A percentile compares a stretch with the other conserved stretches of the same genome.
Evolutionary conservation across 148 eudicot species (phyloP).

Genomic region (Vaccinium vitisidaea): DNA sequence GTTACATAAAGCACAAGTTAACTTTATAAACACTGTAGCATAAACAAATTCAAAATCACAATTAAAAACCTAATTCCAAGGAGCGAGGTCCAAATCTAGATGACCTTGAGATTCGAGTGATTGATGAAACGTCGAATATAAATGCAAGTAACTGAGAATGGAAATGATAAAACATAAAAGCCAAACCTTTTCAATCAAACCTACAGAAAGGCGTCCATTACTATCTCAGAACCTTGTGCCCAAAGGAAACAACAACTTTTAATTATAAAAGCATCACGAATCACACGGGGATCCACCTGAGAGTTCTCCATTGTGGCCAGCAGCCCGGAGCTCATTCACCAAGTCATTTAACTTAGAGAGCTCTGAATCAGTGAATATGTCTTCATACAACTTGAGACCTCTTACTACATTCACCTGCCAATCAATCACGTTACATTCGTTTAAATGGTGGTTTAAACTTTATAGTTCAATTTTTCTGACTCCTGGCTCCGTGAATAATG

Average conservation of each 20-base stretch:
- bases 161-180: slow-evolving; percentile 25
- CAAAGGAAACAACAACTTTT: slow-evolving; percentile 38
- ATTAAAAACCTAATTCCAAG: not conserved
- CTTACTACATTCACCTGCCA: slow-evolving; percentile 90
- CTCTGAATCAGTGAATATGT: slow-evolving; percentile 65
- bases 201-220: slow-evolving; percentile 41
- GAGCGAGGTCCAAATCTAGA: slow-evolving; percentile 2
- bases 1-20: not conserved
- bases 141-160: slow-evolving; percentile 21
- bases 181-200: slow-evolving; percentile 48
- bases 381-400: slow-evolving; percentile 89
- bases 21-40: not conserved
- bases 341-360: slow-evolving; percentile 63
- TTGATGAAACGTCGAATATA: not conserved
- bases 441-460: not conserved
- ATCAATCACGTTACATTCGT: not conserved
- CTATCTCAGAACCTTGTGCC: slow-evolving; percentile 46
- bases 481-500: not conserved
- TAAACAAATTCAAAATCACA: not conserved
- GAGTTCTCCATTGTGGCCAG: slow-evolving; percentile 93
- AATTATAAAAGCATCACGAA: slow-evolving; percentile 63
- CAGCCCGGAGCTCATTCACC: slow-evolving; percentile 68
- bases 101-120: not conserved
- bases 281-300: slow-evolving; percentile 60
- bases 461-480: not conserved